Percentiles rank a stretch among this genome's conserved stretches.
Conservation (phyloP, 257 asterid species). For the Solanum rostratum region DNA sequence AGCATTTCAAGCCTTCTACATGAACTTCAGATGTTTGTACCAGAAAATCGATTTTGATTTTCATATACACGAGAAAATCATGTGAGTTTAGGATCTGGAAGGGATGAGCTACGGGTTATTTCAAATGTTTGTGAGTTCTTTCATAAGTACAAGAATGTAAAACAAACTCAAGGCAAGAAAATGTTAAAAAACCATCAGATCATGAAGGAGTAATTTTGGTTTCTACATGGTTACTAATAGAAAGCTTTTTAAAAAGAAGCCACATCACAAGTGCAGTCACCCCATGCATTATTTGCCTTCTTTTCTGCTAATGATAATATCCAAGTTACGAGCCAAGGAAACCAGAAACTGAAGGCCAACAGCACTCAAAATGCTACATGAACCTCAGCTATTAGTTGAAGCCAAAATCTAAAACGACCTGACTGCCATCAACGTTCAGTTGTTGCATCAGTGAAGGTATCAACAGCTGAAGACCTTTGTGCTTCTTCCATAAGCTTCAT, state of each 20-base stretch:
- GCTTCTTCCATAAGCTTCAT: slow-evolving; percentile 64
- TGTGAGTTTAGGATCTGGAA: background rate
- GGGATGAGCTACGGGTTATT: background rate
- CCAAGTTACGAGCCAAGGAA: background rate
- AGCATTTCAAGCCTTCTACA: background rate
- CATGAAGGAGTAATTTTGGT: background rate
- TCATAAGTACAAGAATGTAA: background rate
- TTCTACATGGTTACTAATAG: background rate
- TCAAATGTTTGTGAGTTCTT: background rate
- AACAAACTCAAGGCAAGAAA: background rate
- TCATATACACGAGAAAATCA: background rate
- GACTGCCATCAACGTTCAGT: slow-evolving; percentile 28
- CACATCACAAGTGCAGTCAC: background rate
- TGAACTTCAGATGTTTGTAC: background rate
- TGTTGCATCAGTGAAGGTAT: slow-evolving; percentile 3
- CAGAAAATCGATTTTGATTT: background rate
- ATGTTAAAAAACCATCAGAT: background rate
- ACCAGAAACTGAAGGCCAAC: background rate
- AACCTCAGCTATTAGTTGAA: background rate
- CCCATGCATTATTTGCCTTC: background rate
- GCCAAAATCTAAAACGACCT: background rate
- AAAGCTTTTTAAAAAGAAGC: background rate
- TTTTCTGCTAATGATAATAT: background rate
- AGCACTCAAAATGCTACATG: background rate
- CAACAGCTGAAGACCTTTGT: slow-evolving; percentile 27